Evolutionary conservation across 345 rosid genomes (phyloP).

Genomic region (Acer yangbiense): DNA sequence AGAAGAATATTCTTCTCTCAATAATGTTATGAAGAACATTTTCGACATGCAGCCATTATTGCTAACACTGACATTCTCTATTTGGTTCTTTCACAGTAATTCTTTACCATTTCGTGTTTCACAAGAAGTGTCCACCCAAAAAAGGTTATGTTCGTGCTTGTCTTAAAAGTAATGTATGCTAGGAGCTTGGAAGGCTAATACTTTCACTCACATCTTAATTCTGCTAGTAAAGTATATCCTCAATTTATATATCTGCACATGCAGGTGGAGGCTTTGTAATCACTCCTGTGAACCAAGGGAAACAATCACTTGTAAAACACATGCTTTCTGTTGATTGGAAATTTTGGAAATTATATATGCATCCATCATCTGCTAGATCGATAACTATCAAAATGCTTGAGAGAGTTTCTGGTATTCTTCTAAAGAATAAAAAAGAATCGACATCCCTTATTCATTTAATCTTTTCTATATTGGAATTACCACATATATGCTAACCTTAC

Average conservation of each 20-base stretch:
- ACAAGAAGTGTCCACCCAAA: slow-evolving; percentile 71
- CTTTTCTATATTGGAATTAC: not conserved
- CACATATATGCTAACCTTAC: not conserved
- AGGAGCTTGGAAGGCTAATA: slow-evolving; percentile 22
- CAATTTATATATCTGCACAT: slow-evolving; percentile 12
- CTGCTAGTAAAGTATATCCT: not conserved
- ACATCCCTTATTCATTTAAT: not conserved
- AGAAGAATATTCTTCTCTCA: too few relatives aligned
- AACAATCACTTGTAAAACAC: slow-evolving; percentile 78
- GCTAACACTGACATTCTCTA: slow-evolving; percentile 3
- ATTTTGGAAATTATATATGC: slow-evolving; percentile 68
- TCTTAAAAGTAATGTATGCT: slow-evolving; percentile 79
- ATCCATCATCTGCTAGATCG: slow-evolving; percentile 63
- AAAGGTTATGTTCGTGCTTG: slow-evolving; percentile 83
- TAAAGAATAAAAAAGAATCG: not conserved
- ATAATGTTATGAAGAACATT: slow-evolving; percentile 3
- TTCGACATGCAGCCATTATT: not conserved
- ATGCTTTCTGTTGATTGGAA: slow-evolving; percentile 97
- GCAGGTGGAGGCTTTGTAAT: slow-evolving; percentile 95
- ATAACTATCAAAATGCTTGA: slow-evolving; percentile 81
- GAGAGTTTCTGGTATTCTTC: slow-evolving; percentile 66
- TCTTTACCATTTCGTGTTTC: slow-evolving; percentile 81
- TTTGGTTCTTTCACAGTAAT: slow-evolving; percentile 59
- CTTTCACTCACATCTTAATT: not conserved
- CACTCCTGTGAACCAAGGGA: slow-evolving; percentile 71